Conservation (phyloP, 192 early-diverging fungal species). For the Phycomyces nitens region DNA sequence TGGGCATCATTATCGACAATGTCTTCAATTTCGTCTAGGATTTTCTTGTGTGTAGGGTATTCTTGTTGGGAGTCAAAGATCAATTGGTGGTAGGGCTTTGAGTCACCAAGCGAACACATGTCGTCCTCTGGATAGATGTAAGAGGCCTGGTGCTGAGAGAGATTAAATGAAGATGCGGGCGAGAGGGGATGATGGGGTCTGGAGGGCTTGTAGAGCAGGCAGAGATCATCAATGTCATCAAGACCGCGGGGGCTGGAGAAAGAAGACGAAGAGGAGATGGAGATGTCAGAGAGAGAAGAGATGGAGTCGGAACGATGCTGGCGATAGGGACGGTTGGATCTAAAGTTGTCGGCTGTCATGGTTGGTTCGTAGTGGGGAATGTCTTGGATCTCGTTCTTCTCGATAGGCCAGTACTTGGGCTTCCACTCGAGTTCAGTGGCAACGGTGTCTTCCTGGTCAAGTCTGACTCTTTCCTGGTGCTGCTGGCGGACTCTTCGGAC, state of each 20-base stretch:
- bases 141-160: not conserved
- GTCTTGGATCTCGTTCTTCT: not conserved
- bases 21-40: not conserved
- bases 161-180: not conserved
- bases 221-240: not conserved
- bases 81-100: no score
- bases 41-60: not conserved
- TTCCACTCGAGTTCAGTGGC: not conserved
- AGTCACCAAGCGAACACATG: no score
- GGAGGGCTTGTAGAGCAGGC: not conserved
- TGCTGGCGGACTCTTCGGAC: constrained; percentile 6
- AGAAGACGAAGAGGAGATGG: not conserved
- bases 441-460: not conserved
- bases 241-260: not conserved
- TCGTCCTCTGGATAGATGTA: not conserved
- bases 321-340: no score
- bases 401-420: not conserved
- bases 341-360: no score
- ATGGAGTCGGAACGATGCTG: not conserved
- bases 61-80: not conserved
- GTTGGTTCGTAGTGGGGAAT: not conserved
- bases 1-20: not conserved
- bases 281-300: not conserved
- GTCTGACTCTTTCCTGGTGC: constrained; percentile 4
- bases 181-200: constrained; percentile 7